Percentiles rank a stretch among this genome's conserved stretches.
phyloP scores from a whole-genome alignment of 164 flowering plant species.

The grape (Vitis vinifera) region ASM3070453v1 NC_081817.1:3885501-3886000 shows the following conservation, averaged over 20 bases:
- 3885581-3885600: slow-evolving; percentile 17
- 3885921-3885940: slow-evolving; percentile 50
- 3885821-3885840: slow-evolving; percentile 56
- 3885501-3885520: too few species aligned
- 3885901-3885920: slow-evolving; percentile 67
- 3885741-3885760: background rate
- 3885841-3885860: slow-evolving; percentile 21
- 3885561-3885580: background rate
- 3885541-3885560: too few species aligned
- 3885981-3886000: slow-evolving; percentile 41
- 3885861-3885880: slow-evolving; percentile 28
- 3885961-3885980: slow-evolving; percentile 63
- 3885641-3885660: slow-evolving; percentile 48
- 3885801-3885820: slow-evolving; percentile 41
- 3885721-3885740: background rate
- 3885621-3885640: slow-evolving; percentile 58
- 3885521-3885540: too few species aligned
- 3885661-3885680: slow-evolving; percentile 29
- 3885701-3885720: background rate
- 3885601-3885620: slow-evolving; percentile 41
- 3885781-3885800: slow-evolving; percentile 40
- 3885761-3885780: slow-evolving; percentile 39
- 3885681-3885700: background rate
- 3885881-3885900: slow-evolving; percentile 51
- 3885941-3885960: slow-evolving; percentile 48